Conservation (phyloP, 371 early-diverging fungal genomes). For the Mortierella sp. region DNA sequence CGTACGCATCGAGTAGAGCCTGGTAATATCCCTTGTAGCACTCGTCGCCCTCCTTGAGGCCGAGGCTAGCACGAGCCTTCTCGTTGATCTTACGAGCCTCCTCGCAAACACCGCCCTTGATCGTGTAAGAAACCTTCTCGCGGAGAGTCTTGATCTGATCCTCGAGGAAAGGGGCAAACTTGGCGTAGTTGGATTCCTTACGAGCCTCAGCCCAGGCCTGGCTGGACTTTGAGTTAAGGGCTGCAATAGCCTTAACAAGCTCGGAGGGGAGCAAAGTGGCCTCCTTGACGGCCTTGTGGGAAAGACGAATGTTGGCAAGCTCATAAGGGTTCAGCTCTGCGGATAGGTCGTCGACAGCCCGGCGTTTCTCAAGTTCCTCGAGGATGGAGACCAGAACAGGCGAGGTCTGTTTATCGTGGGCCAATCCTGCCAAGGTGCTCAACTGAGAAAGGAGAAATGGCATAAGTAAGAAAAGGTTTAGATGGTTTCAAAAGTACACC, state of each 20-base stretch:
- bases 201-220: slow-evolving; percentile 51
- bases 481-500: too few relatives aligned
- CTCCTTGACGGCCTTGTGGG: slow-evolving; percentile 27
- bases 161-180: slow-evolving; percentile 53
- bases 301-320: slow-evolving; percentile 54
- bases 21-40: slow-evolving; percentile 55
- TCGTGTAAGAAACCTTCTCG: slow-evolving; percentile 33
- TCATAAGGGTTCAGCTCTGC: slow-evolving; percentile 34
- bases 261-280: slow-evolving; percentile 26
- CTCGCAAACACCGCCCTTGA: slow-evolving; percentile 34
- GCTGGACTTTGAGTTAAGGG: slow-evolving; percentile 24
- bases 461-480: too few relatives aligned
- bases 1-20: slow-evolving; percentile 45
- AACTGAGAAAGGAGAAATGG: slow-evolving; percentile 1
- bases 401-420: slow-evolving; percentile 42
- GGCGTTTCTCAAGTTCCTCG: slow-evolving; percentile 34
- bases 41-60: slow-evolving; percentile 25
- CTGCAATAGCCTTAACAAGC: slow-evolving; percentile 40
- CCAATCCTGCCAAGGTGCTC: slow-evolving; percentile 40
- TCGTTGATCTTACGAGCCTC: slow-evolving; percentile 48
- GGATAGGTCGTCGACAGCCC: slow-evolving; percentile 13
- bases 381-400: slow-evolving; percentile 44
- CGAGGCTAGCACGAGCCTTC: slow-evolving; percentile 32
- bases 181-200: slow-evolving; percentile 42
- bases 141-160: slow-evolving; percentile 40